Evolutionary conservation across 345 rosid species (phyloP).

Genomic region (Xanthoceras sorbifolium): DNA sequence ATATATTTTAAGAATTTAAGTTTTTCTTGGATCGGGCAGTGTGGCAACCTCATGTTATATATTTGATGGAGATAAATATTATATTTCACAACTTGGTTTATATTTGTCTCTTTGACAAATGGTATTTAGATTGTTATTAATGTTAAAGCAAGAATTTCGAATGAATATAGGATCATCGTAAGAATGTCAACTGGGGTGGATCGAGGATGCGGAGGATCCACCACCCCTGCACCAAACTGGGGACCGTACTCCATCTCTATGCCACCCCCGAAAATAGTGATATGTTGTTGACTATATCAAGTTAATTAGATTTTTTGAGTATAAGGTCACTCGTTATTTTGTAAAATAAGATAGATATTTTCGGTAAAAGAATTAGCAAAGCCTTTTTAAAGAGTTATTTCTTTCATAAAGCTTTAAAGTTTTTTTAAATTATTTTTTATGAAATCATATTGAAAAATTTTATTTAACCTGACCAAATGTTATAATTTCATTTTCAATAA

Average conservation of each 20-base stretch:
- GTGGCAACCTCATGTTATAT: conserved; percentile 25
- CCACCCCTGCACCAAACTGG: not conserved
- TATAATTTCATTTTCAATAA: too few species aligned
- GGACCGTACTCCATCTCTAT: too few species aligned
- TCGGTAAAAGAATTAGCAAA: too few species aligned
- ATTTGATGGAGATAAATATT: conserved; percentile 2
- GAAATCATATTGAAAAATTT: too few species aligned
- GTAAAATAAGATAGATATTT: too few species aligned
- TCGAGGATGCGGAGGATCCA: not conserved
- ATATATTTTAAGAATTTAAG: conserved; percentile 13
- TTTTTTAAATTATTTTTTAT: too few species aligned
- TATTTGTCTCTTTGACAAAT: not conserved
- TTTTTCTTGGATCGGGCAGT: conserved; percentile 37
- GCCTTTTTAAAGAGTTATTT: too few species aligned
- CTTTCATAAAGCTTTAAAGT: too few species aligned
- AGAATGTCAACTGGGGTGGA: not conserved
- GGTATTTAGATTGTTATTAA: not conserved
- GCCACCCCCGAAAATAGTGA: not conserved
- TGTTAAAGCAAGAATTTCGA: not conserved
- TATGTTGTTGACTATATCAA: not conserved
- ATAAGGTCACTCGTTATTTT: too few species aligned
- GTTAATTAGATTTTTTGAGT: too few species aligned
- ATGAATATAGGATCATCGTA: not conserved
- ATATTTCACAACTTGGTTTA: conserved; percentile 5
- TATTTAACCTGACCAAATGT: too few species aligned